phyloP scores from a whole-genome alignment of 1,139 yeast genomes.

The Yamadazyma spencermartinsiae region DNA sequence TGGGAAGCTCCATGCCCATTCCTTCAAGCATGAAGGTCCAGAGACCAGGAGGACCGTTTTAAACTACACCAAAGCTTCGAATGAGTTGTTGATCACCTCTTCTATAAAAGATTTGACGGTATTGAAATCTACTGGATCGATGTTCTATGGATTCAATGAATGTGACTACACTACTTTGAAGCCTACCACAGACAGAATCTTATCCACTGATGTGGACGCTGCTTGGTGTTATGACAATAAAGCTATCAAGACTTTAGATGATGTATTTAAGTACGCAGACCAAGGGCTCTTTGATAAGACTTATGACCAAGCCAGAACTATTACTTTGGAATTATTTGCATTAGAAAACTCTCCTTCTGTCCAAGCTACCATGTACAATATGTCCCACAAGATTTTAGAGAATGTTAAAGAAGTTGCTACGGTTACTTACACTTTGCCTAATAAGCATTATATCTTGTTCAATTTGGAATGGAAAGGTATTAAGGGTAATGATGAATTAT shows the following conservation, averaged over 20 bases:
- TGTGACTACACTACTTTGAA: slow-evolving; percentile 87
- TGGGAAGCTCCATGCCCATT: slow-evolving; percentile 78
- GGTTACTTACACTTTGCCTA: slow-evolving; percentile 78
- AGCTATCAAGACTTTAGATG: slow-evolving; percentile 47
- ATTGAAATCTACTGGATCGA: slow-evolving; percentile 90
- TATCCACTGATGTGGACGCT: slow-evolving; percentile 85
- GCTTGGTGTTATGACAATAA: slow-evolving; percentile 66
- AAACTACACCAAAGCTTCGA: slow-evolving; percentile 47
- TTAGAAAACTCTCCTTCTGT: slow-evolving; percentile 85
- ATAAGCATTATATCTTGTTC: slow-evolving; percentile 83
- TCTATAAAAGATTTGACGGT: slow-evolving; percentile 83
- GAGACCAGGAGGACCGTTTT: slow-evolving; percentile 68
- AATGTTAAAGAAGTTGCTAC: slow-evolving; percentile 55
- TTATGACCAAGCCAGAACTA: slow-evolving; percentile 59
- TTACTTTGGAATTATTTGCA: slow-evolving; percentile 78
- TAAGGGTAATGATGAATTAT: slow-evolving; percentile 75
- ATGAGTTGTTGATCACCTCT: slow-evolving; percentile 59
- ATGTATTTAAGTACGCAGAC: slow-evolving; percentile 53
- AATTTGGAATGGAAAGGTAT: slow-evolving; percentile 85
- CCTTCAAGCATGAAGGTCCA: slow-evolving; percentile 81
- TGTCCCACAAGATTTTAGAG: slow-evolving; percentile 71
- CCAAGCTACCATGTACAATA: slow-evolving; percentile 94
- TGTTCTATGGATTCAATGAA: slow-evolving; percentile 81
- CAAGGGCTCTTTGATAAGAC: slow-evolving; percentile 65
- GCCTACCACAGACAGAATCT: slow-evolving; percentile 80